Percentiles rank a stretch among this genome's conserved stretches.
Conservation (phyloP, 202 grass and related monocot genomes). For the Panicum virgatum region DNA sequence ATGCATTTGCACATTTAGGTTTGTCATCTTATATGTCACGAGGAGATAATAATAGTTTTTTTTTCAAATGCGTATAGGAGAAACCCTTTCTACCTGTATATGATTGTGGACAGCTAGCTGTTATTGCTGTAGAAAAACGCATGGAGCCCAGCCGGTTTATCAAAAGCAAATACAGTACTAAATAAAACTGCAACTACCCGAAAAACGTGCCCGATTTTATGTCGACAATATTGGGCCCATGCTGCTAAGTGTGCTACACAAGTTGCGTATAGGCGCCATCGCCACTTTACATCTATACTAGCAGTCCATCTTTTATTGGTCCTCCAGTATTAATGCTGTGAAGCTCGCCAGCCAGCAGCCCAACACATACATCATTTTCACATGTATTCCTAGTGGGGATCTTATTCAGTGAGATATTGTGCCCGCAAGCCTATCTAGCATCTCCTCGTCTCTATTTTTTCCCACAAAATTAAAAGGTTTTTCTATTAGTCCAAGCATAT, state of each 20-base stretch:
- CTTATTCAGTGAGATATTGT: neutral
- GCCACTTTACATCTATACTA: slow-evolving; percentile 4
- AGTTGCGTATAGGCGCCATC: neutral
- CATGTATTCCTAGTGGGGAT: neutral
- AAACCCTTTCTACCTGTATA: no score
- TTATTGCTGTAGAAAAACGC: neutral
- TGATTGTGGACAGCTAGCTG: neutral
- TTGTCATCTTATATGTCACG: neutral
- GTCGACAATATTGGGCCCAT: neutral
- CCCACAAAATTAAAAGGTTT: neutral
- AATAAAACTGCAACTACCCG: neutral
- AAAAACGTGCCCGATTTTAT: neutral
- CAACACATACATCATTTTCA: neutral
- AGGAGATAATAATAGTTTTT: neutral
- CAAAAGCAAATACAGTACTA: no score
- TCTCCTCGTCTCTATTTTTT: neutral
- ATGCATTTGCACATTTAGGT: neutral
- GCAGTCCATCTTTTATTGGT: no score
- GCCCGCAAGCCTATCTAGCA: neutral
- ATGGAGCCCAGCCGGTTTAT: neutral
- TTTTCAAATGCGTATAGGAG: no score
- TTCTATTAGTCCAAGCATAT: neutral
- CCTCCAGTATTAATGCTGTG: neutral
- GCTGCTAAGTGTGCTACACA: neutral
- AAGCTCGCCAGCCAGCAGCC: neutral